Evolutionary conservation across 1,284 basidiomycete genomes (phyloP).

Genomic region (Xanthoconium separans): DNA sequence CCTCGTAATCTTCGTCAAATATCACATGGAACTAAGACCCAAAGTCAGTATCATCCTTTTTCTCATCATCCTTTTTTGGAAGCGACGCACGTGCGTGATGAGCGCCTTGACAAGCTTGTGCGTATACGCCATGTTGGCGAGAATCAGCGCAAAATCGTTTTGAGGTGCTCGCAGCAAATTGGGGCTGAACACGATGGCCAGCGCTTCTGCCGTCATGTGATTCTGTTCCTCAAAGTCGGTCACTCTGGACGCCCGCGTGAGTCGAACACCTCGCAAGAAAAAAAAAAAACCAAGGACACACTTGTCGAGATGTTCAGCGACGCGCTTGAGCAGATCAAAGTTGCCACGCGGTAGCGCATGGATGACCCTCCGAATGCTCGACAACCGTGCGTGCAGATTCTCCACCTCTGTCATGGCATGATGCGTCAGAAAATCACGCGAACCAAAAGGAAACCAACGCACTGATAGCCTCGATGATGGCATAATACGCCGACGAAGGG

Average conservation of each 20-base stretch:
- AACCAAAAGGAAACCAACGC: constrained; percentile 9
- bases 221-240: constrained; percentile 84
- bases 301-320: constrained; percentile 82
- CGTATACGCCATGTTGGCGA: constrained; percentile 75
- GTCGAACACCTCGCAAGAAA: not conserved
- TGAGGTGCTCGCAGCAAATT: constrained; percentile 69
- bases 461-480: constrained; percentile 72
- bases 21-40: constrained; percentile 45
- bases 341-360: constrained; percentile 67
- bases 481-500: constrained; percentile 64
- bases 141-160: constrained; percentile 70
- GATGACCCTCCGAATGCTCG: constrained; percentile 62
- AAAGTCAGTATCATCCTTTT: constrained; percentile 7
- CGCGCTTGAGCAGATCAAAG: constrained; percentile 72
- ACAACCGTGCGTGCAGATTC: constrained; percentile 64
- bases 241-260: constrained; percentile 46
- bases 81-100: constrained; percentile 66
- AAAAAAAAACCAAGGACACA: constrained; percentile 32
- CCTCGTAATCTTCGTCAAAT: constrained; percentile 47
- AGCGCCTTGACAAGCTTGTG: constrained; percentile 75
- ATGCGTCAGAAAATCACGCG: constrained; percentile 3
- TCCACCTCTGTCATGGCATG: constrained; percentile 50
- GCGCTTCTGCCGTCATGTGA: constrained; percentile 80
- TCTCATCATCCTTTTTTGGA: not conserved
- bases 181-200: constrained; percentile 82